Conservation (phyloP, 2,329 filamentous ascomycete species). For the Daldinia sp. region DNA sequence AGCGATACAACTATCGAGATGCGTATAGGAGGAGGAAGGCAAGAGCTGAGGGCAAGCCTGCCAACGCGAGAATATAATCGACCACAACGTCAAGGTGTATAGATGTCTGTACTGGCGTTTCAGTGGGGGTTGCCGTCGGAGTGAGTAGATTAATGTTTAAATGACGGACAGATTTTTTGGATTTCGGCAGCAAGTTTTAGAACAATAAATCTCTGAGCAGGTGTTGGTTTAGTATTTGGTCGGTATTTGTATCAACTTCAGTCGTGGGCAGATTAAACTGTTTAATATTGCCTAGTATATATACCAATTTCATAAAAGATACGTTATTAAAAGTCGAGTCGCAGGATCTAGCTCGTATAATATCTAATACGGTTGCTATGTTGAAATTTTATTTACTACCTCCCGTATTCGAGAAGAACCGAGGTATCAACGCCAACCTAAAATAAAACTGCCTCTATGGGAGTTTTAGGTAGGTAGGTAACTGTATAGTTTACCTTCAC, state of each 20-base stretch:
- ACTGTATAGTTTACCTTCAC: too few species aligned
- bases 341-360: neutral
- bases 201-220: slow-evolving; percentile 15
- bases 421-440: neutral
- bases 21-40: slow-evolving; percentile 68
- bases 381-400: neutral
- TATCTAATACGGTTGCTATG: neutral
- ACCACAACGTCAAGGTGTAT: neutral
- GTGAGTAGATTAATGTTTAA: slow-evolving; percentile 25
- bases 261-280: slow-evolving; percentile 6
- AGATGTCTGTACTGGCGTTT: slow-evolving; percentile 24
- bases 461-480: too few species aligned
- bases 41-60: slow-evolving; percentile 54
- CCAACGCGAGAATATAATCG: slow-evolving; percentile 44
- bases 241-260: slow-evolving; percentile 30
- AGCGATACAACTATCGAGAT: slow-evolving; percentile 74
- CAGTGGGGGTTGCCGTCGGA: slow-evolving; percentile 50
- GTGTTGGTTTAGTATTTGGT: slow-evolving; percentile 30
- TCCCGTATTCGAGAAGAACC: neutral
- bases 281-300: slow-evolving; percentile 23
- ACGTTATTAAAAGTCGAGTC: slow-evolving; percentile 3
- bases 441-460: too few species aligned
- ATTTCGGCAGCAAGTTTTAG: slow-evolving; percentile 26
- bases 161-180: slow-evolving; percentile 16
- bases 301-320: slow-evolving; percentile 9